phyloP scores from a whole-genome alignment of 768 basidiomycete genomes.

The Lentinus tigrinus region DNA sequence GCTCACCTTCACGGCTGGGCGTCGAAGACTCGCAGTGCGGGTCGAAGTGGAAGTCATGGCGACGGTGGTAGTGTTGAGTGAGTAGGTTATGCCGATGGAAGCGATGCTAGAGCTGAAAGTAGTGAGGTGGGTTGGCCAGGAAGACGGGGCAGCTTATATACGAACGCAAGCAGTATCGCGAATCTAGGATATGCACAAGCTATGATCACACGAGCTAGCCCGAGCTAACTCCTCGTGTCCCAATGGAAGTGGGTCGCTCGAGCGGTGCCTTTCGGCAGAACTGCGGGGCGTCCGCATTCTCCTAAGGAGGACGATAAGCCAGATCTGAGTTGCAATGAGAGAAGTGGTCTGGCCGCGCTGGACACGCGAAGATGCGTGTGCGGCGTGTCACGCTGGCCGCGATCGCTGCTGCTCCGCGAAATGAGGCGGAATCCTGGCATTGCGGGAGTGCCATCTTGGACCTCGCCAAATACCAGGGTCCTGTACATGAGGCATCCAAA shows the following conservation, averaged over 20 bases:
- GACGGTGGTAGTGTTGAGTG: background rate
- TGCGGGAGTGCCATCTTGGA: background rate
- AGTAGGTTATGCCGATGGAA: background rate
- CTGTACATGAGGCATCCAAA: too few species aligned
- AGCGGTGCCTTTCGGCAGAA: constrained; percentile 22
- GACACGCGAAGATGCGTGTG: background rate
- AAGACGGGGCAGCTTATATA: constrained; percentile 12
- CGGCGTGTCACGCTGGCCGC: background rate
- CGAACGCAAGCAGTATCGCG: constrained; percentile 8
- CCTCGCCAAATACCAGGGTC: too few species aligned
- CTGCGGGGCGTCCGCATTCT: constrained; percentile 15
- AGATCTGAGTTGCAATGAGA: background rate
- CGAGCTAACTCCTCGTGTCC: constrained; percentile 18
- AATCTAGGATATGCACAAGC: constrained; percentile 13
- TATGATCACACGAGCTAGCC: constrained; percentile 22
- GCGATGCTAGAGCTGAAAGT: background rate
- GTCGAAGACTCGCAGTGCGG: constrained; percentile 1
- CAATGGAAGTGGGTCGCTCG: constrained; percentile 15
- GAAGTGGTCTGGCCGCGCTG: background rate
- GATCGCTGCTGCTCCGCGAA: background rate
- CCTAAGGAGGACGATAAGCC: constrained; percentile 14
- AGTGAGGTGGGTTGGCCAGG: constrained; percentile 3
- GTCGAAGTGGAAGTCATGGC: constrained; percentile 10
- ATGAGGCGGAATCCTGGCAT: background rate
- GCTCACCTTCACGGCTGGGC: constrained; percentile 18